Evolutionary conservation across 139 green algal genomes (phyloP), one percentile per base, ranked within the genome.

Genomic region (Chlamydomonas incerta): DNA sequence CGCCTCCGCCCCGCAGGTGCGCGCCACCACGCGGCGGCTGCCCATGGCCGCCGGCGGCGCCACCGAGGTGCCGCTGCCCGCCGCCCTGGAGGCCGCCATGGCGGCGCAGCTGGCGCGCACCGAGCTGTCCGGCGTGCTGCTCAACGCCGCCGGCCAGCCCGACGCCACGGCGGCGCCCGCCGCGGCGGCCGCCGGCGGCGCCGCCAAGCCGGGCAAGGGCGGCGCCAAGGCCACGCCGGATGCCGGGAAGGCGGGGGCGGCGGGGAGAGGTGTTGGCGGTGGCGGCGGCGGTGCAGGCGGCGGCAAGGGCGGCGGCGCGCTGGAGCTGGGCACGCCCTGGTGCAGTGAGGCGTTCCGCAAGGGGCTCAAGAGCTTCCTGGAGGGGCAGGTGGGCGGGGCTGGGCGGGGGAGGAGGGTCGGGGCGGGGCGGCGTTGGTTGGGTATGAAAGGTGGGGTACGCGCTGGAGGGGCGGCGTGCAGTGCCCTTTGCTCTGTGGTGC

Each of bases 31-130:
- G 23, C 86, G 63, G 18, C 79, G 86, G 18, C 35, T 80, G 87
- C 73, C 62, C 18, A 55, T 89, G 26, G 9, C 26, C 10, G 52
- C 70, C 17, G 87, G 82, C 15, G 88, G 88, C 29, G 46, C 72
- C 8, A 72, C 67, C n/a, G 80, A 93, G 87, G 91, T 95, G 55
- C 87, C 89, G 14, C 85, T 96, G 55, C 93, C 93, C 14, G 68
- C 35, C 33, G 37, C 90, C 52, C 86, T 96, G 60, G 65, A 86
- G 71, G 80, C 81, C 63, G 80, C 83, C 31, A 87, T 95, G 34
- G 67, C 88, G 29, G 23, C 46, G 62, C 63, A 87, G 65, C 83
- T 91, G 17, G 35, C 35, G 57, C 67, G 86, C 5, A 57, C 50
- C 5, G 75, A 92, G 86, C 80, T 92, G 26, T 23, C 14, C 9